These are phyloP conservation scores for Tetrahymena thermophila DNA, from an alignment of 73 alveolate genomes.

Conservation along the genomic window DNA sequence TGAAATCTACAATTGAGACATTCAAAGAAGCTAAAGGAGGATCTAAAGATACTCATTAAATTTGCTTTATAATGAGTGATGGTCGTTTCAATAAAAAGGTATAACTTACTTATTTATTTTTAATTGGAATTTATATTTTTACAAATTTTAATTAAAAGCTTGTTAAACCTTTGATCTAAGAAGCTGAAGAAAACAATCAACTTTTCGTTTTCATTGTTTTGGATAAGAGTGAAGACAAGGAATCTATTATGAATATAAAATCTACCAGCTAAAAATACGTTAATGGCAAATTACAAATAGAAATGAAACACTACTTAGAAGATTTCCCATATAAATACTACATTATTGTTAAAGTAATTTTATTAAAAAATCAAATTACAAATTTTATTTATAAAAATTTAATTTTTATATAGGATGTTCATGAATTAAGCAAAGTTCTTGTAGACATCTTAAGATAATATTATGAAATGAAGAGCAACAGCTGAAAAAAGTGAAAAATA, in stretches of 20 bases:
- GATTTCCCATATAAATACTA: constrained; percentile 99
- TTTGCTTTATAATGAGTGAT: constrained; percentile 92
- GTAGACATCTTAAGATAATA: constrained; percentile 28
- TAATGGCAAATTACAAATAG: constrained; percentile 19
- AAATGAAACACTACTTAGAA: constrained; percentile 87
- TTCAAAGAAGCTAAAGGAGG: constrained; percentile 63
- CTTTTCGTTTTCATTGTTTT: constrained; percentile 53
- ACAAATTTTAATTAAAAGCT: not conserved
- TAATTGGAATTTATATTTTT: not conserved
- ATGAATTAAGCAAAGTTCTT: constrained; percentile 33
- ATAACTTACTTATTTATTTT: not conserved
- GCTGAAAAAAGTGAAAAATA: not conserved
- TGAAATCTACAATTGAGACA: constrained; percentile 65
- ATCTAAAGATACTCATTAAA: constrained; percentile 63
- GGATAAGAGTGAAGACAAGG: constrained; percentile 9
- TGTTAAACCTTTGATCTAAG: constrained; percentile 85
- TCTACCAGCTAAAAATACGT: constrained; percentile 22
- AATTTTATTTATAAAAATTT: not conserved
- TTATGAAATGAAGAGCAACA: constrained; percentile 3
- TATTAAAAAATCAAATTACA: not conserved
- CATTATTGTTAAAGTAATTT: constrained; percentile 68
- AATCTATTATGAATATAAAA: constrained; percentile 39
- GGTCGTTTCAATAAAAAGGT: constrained; percentile 96
- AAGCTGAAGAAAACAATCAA: constrained; percentile 85
- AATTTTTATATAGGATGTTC: not conserved